Percentiles rank a stretch among this genome's conserved stretches.
phyloP scores from a whole-genome alignment of 305 asterid species.

The Fraxinus baroniana region DNA sequence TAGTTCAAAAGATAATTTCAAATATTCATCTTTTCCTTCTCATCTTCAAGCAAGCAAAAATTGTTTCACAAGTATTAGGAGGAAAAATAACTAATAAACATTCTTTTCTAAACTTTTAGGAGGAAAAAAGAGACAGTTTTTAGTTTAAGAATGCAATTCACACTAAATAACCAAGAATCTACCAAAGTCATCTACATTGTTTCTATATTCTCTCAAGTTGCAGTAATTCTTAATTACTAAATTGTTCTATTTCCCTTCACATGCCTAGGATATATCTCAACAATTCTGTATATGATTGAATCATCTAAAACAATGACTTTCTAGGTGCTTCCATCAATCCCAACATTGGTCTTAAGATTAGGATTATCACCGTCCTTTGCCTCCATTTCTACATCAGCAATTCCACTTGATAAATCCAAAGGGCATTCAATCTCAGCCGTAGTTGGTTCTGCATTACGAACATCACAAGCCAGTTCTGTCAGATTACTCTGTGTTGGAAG shows the following conservation, averaged over 20 bases:
- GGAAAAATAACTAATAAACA: neutral
- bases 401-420: slow-evolving; percentile 18
- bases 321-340: neutral
- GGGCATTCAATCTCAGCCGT: slow-evolving; percentile 1
- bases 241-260: neutral
- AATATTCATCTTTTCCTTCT: too few species aligned
- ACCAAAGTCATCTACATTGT: neutral
- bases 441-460: neutral
- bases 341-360: neutral
- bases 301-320: slow-evolving; percentile 13
- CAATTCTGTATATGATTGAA: neutral
- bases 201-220: neutral
- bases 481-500: neutral
- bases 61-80: too few species aligned
- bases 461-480: slow-evolving; percentile 16
- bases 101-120: neutral
- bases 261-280: neutral
- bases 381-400: slow-evolving; percentile 26
- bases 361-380: neutral
- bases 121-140: neutral
- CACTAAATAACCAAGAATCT: neutral
- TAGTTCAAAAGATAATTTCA: too few species aligned
- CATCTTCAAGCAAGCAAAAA: too few species aligned
- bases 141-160: neutral
- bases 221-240: neutral